Conservation (phyloP, 495 filamentous ascomycete species). For the Collariella sp. region DNA sequence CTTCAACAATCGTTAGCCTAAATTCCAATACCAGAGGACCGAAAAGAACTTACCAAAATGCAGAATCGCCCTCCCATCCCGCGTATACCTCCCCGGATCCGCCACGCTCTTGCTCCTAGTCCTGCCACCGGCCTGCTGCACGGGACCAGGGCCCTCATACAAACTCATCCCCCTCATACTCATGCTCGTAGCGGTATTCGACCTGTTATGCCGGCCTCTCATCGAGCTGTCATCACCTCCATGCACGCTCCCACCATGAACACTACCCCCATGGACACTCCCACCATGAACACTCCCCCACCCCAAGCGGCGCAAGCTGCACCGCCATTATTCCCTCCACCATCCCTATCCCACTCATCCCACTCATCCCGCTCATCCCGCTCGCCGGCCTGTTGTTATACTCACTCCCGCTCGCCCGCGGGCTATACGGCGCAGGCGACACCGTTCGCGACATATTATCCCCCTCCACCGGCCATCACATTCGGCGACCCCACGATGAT, state of each 20-base stretch:
- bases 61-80: conserved; percentile 79
- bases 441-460: conserved; percentile 35
- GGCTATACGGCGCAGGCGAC: conserved; percentile 46
- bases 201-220: conserved; percentile 31
- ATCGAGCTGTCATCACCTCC: conserved; percentile 45
- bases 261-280: neutral
- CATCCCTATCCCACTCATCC: conserved; percentile 11
- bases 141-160: conserved; percentile 48
- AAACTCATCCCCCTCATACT: conserved; percentile 43
- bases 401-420: conserved; percentile 4
- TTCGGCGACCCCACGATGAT: neutral
- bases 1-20: conserved; percentile 39
- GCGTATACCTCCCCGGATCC: conserved; percentile 60
- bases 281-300: neutral
- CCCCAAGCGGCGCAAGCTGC: conserved; percentile 54
- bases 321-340: conserved; percentile 54
- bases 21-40: neutral
- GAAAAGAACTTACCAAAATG: conserved; percentile 69
- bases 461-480: neutral
- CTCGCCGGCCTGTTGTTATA: conserved; percentile 30
- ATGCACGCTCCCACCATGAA: conserved; percentile 13
- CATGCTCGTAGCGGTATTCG: conserved; percentile 6
- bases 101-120: conserved; percentile 77
- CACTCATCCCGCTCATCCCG: conserved; percentile 24
- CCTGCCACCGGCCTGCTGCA: conserved; percentile 25